These are phyloP conservation scores for Parathielavia hyrcaniae DNA, from an alignment of 495 filamentous ascomycete species.

Conservation along the genomic window DNA sequence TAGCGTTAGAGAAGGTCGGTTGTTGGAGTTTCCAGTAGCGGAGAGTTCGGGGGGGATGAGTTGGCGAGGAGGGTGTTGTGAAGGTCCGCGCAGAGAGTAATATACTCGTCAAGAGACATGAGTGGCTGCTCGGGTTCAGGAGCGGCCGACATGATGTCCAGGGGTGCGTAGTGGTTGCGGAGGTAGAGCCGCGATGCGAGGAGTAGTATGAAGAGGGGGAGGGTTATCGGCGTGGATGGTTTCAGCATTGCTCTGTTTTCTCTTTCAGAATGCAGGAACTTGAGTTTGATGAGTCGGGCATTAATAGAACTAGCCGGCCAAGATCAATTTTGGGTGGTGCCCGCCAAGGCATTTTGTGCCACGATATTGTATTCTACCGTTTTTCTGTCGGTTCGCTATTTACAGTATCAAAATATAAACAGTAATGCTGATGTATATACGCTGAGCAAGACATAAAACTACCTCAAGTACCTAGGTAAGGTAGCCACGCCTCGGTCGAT, in stretches of 20 bases:
- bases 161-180: background rate
- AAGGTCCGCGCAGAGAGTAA: slow-evolving; percentile 4
- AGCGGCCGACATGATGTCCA: background rate
- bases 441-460: no score
- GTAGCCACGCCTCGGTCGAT: no score
- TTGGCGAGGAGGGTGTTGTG: slow-evolving; percentile 8
- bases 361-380: no score
- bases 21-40: background rate
- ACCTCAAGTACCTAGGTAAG: no score
- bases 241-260: slow-evolving; percentile 3
- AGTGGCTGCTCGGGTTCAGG: background rate
- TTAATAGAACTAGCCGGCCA: no score
- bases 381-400: no score
- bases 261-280: slow-evolving; percentile 1
- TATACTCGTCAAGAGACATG: slow-evolving; percentile 3
- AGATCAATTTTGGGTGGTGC: no score
- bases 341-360: no score
- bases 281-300: background rate
- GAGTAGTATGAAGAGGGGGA: background rate
- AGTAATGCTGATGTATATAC: no score
- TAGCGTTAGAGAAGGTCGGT: slow-evolving; percentile 6
- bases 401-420: no score
- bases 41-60: background rate
- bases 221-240: background rate
- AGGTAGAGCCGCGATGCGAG: background rate